Conservation (phyloP, 345 rosid genomes). For the Linum tenue region DNA sequence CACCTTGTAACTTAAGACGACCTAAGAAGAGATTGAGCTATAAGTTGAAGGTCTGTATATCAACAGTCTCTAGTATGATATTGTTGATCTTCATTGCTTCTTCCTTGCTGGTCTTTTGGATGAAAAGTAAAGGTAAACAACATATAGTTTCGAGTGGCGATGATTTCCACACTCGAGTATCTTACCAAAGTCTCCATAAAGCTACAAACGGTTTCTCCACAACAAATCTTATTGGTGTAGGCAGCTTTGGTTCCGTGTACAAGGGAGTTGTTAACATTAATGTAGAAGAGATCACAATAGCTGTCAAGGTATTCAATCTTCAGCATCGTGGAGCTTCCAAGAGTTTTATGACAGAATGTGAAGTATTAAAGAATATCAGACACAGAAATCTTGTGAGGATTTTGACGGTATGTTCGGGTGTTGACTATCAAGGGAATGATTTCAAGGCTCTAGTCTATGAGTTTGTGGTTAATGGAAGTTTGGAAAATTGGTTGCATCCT, state of each 20-base stretch:
- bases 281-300: not conserved
- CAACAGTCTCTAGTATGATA: not conserved
- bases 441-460: constrained; percentile 13
- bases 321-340: constrained; percentile 13
- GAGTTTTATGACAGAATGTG: constrained; percentile 18
- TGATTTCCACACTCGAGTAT: not conserved
- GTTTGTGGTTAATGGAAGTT: constrained; percentile 10
- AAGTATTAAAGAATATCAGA: constrained; percentile 11
- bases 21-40: not conserved
- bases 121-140: constrained; percentile 1
- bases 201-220: constrained; percentile 11
- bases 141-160: not conserved
- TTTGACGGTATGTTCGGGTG: constrained; percentile 1
- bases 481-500: constrained; percentile 10
- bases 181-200: constrained; percentile 3
- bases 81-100: not conserved
- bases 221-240: constrained; percentile 8
- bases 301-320: constrained; percentile 13
- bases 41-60: not conserved
- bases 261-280: constrained; percentile 8
- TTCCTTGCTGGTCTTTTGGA: constrained; percentile 1
- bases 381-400: constrained; percentile 16
- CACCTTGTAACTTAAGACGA: constrained; percentile 1
- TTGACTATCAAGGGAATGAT: constrained; percentile 16
- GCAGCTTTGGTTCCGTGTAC: constrained; percentile 18